Evolutionary conservation across 352 stramenopile genomes (phyloP), one percentile per base, ranked within the genome.

Genomic region (Blastocystis sp.): DNA sequence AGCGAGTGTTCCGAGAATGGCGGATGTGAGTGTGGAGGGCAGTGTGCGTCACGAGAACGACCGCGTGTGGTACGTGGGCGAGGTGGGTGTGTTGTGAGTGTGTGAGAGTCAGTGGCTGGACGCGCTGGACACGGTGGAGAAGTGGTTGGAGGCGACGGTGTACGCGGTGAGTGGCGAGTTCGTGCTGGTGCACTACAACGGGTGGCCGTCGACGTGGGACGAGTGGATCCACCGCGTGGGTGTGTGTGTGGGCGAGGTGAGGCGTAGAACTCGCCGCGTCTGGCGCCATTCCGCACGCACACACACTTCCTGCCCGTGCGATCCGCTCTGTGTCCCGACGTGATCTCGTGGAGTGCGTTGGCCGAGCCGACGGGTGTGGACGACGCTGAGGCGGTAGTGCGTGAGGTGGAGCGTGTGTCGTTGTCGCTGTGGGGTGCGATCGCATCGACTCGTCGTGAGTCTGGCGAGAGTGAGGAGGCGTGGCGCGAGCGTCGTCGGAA

Each of bases 21-120:
- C 52, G 62, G 10, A 21, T 24, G 52, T 61, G 42, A n/a, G 14
- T 24, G 52, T 34, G 17, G 71, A 66, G 38, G 43, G 40, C 1
- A 81, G 21, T 11, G 42, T n/a, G 11, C 24, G 17, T 63, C 40
- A 24, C 19, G 19, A 21, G n/a, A n/a, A 2, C n/a, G 40, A 57
- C 40, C 71, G 71, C 11, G 43, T 48, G 17, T 81, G 62, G 43
- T 81, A 64, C 48, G 45, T 81, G 11, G 71, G 71, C 42, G 19
- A 81, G 24, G 64, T 74, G 43, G 17, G 34, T 24, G 24, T 74
- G 3, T 74, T 9, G 43, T 74, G 28, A 74, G 1, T 1, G n/a
- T n/a, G n/a, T n/a, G n/a, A n/a, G n/a, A n/a, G n/a, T 7, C 45
- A 95, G 79, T 96, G 93, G 93, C 90, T 96, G 2, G 93, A 96